Evolutionary conservation across 1,139 yeast genomes (phyloP).

Genomic region (Sugiyamaella xylanicola): DNA sequence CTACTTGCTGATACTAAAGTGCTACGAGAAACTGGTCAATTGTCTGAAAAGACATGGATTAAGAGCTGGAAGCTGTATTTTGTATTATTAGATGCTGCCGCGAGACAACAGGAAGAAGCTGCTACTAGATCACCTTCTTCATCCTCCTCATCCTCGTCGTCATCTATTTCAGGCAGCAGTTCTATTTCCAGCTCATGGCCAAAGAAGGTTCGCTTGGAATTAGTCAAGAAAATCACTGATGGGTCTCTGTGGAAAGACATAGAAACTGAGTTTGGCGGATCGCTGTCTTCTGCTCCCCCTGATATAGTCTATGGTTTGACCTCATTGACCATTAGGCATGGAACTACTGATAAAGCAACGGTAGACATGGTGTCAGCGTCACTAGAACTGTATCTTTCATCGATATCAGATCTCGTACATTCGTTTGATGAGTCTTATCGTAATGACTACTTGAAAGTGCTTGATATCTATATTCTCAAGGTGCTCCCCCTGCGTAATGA

Average conservation of each 20-base stretch:
- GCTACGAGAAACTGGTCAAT: conserved; percentile 19
- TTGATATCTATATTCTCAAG: conserved; percentile 30
- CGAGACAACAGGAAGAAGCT: conserved; percentile 19
- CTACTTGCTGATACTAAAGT: conserved; percentile 23
- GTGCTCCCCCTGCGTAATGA: conserved; percentile 30
- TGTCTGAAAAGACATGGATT: conserved; percentile 29
- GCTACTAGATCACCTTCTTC: conserved; percentile 11
- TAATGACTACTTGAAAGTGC: conserved; percentile 24
- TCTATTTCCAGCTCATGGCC: conserved; percentile 24
- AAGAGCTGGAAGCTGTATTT: conserved; percentile 34
- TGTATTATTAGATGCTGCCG: conserved; percentile 31
- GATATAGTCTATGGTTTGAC: conserved; percentile 26
- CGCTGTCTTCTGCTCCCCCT: conserved; percentile 23
- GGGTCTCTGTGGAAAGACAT: conserved; percentile 22
- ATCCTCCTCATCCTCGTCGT: conserved; percentile 10
- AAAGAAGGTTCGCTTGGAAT: conserved; percentile 20
- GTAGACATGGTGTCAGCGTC: conserved; percentile 24
- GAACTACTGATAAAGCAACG: conserved; percentile 15
- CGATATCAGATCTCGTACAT: conserved; percentile 20
- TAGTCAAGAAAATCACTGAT: conserved; percentile 23
- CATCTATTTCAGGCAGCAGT: conserved; percentile 1
- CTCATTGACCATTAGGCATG: conserved; percentile 26
- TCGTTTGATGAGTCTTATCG: conserved; percentile 23
- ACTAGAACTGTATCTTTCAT: conserved; percentile 27
- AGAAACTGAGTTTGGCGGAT: conserved; percentile 20